Evolutionary conservation across 2,329 filamentous ascomycete genomes (phyloP), one percentile per base, ranked within the genome.

Genomic region (Fusarium sarcochroum): DNA sequence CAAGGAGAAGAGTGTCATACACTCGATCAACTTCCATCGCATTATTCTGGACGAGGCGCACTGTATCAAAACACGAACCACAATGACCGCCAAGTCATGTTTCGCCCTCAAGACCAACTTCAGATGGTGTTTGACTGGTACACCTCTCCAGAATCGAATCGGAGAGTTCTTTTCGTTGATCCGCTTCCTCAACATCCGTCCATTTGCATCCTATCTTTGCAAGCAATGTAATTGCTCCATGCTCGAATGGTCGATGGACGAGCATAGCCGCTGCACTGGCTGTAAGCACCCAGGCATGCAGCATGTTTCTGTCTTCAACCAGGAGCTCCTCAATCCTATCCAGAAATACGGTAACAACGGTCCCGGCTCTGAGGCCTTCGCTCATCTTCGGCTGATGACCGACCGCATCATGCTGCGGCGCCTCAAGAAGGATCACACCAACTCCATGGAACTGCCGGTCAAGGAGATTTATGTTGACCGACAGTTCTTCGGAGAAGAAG

Each of bases 131-230:
- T 84, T 99, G 61, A 96, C 93, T 17, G 96, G 96, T 10, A 99
- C 96, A 2, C 96, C 96, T 1, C 89, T 99, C 2, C 96, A 99
- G 78, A 99, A 98, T 76, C 91, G 95, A 53, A 98, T 98, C 69
- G 95, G 96, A 75, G 95, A 98, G 78, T 97, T 98, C 79, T 98
- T 98, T 80, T 98, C 95, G 1, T 84, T 98, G 21, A 85, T 99
- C 57, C 91, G 96, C 4, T 99, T 99, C 79, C 86, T 99, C 30
- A 92, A 97, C 77, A 86, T 98, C 35, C 86, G 87, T 10, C 95
- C 95, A 0, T 98, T 98, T 78, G 91, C 95, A 9, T 94, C 93
- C 69, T 99, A 99, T 77, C 91, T 98, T 69, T 99, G 96, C 85
- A 96, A 95, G 77, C 85, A 89, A 58, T 99, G 96, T 76, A 78